These are phyloP conservation scores for Hanseniaspora gamundiae DNA, from an alignment of 1,139 yeast species.

Conservation along the genomic window DNA sequence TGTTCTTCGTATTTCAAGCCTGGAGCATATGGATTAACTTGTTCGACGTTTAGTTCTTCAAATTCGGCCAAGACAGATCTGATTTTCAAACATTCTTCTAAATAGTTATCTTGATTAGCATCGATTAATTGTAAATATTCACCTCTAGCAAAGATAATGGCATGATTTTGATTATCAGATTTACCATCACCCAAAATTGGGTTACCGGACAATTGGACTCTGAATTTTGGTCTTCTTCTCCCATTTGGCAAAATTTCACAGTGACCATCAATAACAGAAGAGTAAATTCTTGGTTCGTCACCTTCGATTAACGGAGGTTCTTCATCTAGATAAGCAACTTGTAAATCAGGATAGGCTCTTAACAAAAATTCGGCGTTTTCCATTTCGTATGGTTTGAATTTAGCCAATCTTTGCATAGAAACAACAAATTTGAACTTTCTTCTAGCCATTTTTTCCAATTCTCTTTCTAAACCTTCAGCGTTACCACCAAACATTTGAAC, in stretches of 20 bases:
- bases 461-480: slow-evolving; percentile 88
- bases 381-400: slow-evolving; percentile 93
- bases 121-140: slow-evolving; percentile 95
- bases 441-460: slow-evolving; percentile 97
- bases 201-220: slow-evolving; percentile 96
- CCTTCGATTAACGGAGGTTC: slow-evolving; percentile 84
- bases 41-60: slow-evolving; percentile 86
- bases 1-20: slow-evolving; percentile 36
- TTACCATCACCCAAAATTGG: slow-evolving; percentile 99
- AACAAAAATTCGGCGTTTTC: slow-evolving; percentile 96
- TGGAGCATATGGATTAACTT: slow-evolving; percentile 66
- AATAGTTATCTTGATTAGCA: slow-evolving; percentile 96
- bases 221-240: slow-evolving; percentile 95
- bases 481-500: slow-evolving; percentile 98
- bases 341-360: slow-evolving; percentile 97
- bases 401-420: slow-evolving; percentile 96
- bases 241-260: slow-evolving; percentile 97
- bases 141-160: slow-evolving; percentile 95
- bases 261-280: slow-evolving; percentile 96
- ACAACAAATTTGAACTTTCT: slow-evolving; percentile 95
- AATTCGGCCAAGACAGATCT: slow-evolving; percentile 96
- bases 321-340: slow-evolving; percentile 96
- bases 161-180: slow-evolving; percentile 97
- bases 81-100: slow-evolving; percentile 96
- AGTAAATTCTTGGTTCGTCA: slow-evolving; percentile 94